A percentile compares a stretch with the other conserved stretches of the same genome.
phyloP scores from a whole-genome alignment of 2,329 filamentous ascomycete species.

The Fusarium odoratissimum region DNA sequence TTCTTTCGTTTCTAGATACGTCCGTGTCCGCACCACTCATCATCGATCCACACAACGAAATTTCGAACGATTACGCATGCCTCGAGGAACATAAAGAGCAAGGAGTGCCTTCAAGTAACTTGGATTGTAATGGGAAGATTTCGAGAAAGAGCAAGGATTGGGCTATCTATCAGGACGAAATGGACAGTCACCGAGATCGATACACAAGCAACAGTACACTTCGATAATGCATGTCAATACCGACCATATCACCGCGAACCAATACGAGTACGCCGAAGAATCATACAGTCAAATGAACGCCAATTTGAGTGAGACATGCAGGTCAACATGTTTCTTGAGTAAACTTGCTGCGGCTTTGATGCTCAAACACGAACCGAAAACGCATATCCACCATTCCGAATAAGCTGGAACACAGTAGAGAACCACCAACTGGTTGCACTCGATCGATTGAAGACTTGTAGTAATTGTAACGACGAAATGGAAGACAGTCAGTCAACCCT shows the following conservation, averaged over 20 bases:
- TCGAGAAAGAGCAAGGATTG: not conserved
- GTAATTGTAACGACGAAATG: not conserved
- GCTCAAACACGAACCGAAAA: not conserved
- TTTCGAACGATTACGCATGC: not conserved
- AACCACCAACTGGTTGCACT: not conserved
- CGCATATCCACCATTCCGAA: not conserved
- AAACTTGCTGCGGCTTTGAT: not conserved
- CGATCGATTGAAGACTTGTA: too few relatives aligned
- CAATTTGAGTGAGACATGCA: not conserved
- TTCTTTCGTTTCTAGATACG: not conserved
- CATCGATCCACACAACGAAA: not conserved
- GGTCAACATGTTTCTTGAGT: not conserved
- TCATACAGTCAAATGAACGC: fast-evolving
- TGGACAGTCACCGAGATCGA: not conserved
- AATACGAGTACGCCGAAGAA: too few relatives aligned
- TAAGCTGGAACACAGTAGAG: fast-evolving
- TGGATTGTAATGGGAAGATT: too few relatives aligned
- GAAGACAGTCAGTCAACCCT: too few relatives aligned
- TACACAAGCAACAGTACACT: not conserved
- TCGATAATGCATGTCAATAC: too few relatives aligned
- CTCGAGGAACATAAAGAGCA: fast-evolving
- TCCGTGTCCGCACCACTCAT: not conserved
- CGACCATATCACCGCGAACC: too few relatives aligned
- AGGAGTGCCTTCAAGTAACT: too few relatives aligned
- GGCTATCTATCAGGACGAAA: not conserved